These are phyloP conservation scores for Pholiota microspora DNA, from an alignment of 768 basidiomycete genomes.

Conservation along the genomic window DNA sequence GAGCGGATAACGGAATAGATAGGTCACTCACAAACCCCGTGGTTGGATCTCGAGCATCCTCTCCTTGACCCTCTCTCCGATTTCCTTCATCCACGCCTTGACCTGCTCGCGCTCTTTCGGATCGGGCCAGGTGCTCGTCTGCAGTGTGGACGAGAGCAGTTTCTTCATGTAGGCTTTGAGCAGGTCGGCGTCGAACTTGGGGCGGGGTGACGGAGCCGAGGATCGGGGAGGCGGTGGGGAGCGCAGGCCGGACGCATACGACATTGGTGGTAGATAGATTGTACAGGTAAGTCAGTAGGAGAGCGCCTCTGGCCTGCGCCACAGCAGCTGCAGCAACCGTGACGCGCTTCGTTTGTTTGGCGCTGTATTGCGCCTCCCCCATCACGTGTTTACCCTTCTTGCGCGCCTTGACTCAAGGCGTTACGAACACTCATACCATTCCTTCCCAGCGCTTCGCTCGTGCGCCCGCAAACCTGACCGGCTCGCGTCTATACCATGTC, in stretches of 20 bases:
- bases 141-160: conserved; percentile 68
- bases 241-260: conserved; percentile 44
- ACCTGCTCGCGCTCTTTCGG: conserved; percentile 67
- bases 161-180: conserved; percentile 82
- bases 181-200: conserved; percentile 71
- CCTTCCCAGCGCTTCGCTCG: conserved; percentile 1
- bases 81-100: conserved; percentile 78
- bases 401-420: conserved; percentile 11
- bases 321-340: not conserved
- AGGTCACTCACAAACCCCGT: conserved; percentile 68
- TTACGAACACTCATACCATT: conserved; percentile 5
- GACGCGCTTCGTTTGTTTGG: conserved; percentile 21
- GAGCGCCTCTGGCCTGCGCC: not conserved
- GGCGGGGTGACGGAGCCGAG: conserved; percentile 51
- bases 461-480: not conserved
- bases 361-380: conserved; percentile 7
- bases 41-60: conserved; percentile 84
- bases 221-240: conserved; percentile 65
- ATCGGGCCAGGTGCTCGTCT: conserved; percentile 64
- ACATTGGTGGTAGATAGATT: conserved; percentile 8
- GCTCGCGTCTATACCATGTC: conserved; percentile 45
- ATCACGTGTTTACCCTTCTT: conserved; percentile 19
- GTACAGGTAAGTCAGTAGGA: not conserved
- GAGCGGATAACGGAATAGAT: conserved; percentile 7
- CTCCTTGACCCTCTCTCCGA: conserved; percentile 82